These are phyloP conservation scores for Verticillium nonalfalfae DNA, from an alignment of 2,329 filamentous ascomycete species.

Conservation along the genomic window DNA sequence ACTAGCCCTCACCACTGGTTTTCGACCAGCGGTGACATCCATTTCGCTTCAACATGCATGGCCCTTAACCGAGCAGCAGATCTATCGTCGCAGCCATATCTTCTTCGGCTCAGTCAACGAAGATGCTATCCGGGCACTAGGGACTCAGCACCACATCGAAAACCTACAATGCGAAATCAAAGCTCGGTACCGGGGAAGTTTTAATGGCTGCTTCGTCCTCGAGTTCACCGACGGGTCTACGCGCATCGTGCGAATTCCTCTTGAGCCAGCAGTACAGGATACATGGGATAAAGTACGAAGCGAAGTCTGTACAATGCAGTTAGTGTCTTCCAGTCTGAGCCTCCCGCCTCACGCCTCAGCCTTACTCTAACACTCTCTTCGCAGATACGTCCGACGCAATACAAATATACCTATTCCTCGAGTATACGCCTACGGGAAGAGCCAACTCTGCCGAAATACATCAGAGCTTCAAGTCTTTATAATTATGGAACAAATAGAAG, in stretches of 20 bases:
- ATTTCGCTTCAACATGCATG: background rate
- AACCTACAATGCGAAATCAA: constrained; percentile 4
- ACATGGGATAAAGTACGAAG: constrained; percentile 10
- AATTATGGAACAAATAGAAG: constrained; percentile 7
- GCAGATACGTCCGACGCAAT: constrained; percentile 7
- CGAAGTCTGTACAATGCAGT: constrained; percentile 11
- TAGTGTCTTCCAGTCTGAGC: background rate
- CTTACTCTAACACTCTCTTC: background rate
- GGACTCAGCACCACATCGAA: constrained; percentile 6
- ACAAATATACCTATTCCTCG: constrained; percentile 6
- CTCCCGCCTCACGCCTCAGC: background rate
- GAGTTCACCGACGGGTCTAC: constrained; percentile 3
- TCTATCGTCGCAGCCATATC: background rate
- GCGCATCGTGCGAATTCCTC: constrained; percentile 11
- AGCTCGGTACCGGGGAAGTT: constrained; percentile 7
- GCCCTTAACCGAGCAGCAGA: background rate
- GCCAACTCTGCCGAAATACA: constrained; percentile 1
- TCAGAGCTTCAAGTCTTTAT: constrained; percentile 6
- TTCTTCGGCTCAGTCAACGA: constrained; percentile 9
- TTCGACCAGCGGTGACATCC: background rate
- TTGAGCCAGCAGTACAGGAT: constrained; percentile 10
- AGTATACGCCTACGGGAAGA: constrained; percentile 8
- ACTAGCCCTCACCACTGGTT: background rate
- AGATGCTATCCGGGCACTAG: constrained; percentile 8
- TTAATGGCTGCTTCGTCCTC: constrained; percentile 13